Evolutionary conservation across 106 monocot genomes (phyloP), one percentile per base, ranked within the genome.

Genomic region (Dioscorea alata): DNA sequence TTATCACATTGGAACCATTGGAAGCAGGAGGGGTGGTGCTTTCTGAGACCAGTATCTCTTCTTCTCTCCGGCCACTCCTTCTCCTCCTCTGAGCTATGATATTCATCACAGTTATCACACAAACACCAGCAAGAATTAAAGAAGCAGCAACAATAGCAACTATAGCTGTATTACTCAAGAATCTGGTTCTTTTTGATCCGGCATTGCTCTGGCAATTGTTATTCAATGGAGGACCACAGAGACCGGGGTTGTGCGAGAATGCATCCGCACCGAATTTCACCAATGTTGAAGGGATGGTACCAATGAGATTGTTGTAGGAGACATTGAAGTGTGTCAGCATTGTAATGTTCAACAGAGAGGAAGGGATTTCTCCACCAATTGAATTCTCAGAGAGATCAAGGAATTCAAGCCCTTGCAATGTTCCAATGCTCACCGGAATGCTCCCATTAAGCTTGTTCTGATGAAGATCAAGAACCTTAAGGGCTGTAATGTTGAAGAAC

Each of bases 251-350:
- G 34, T 88, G 59, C 4, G 70, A 75, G 81, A 90, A 99, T 0
- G 97, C 82, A 0, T 76, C 57, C 13, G 75, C 8, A 4, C 83
- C 86, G 21, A 99, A 99, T 50, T 61, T 72, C 53, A 84, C 87
- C 50, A 99, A 70, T 24, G 71, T 50, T 14, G 75, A 35, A 58
- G 92, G 97, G 67, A 99, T 99, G 32, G 70, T 28, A 7, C 97
- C 97, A 4, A 82, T 74, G 73, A 99, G 92, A 15, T 83, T 71
- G 49, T 99, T 99, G 77, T 74, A 85, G 12, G 97, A 92, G 67
- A 99, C 75, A 69, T 99, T 93, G 74, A 99, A 87, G 66, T 76
- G 70, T 48, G 78, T 71, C 49, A 99, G 62, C 20, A 33, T 64
- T 28, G 73, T 71, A 10, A 99, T 71, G 52, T 81, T 79, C 23